Percentiles rank a stretch among this genome's conserved stretches.
Evolutionary conservation across 2,329 filamentous ascomycete species (phyloP).

Genomic region (Neocucurbitaria cava): DNA sequence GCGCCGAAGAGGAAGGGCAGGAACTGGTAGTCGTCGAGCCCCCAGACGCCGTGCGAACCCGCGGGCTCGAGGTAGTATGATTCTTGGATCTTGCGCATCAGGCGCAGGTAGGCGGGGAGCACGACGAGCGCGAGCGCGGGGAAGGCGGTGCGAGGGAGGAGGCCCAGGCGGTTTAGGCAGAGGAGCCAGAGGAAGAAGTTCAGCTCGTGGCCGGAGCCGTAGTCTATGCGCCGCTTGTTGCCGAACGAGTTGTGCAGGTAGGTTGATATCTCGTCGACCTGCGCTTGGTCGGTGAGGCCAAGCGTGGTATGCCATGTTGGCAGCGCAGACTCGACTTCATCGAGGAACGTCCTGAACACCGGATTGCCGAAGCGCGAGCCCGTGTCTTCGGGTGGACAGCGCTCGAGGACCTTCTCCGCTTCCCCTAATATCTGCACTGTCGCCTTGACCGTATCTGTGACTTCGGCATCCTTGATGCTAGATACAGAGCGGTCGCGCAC

Average conservation of each 20-base stretch:
- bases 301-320: constrained; percentile 70
- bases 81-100: constrained; percentile 88
- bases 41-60: constrained; percentile 61
- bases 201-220: constrained; percentile 95
- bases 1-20: constrained; percentile 61
- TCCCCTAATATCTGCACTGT: constrained; percentile 75
- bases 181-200: constrained; percentile 97
- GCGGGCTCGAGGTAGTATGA: constrained; percentile 94
- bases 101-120: constrained; percentile 79
- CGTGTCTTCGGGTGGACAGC: constrained; percentile 82
- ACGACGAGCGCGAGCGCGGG: constrained; percentile 76
- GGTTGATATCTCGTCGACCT: constrained; percentile 74
- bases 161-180: constrained; percentile 81
- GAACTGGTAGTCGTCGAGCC: constrained; percentile 62
- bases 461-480: constrained; percentile 62
- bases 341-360: constrained; percentile 82
- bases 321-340: constrained; percentile 61
- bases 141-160: constrained; percentile 72
- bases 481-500: constrained; percentile 75
- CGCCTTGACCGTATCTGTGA: constrained; percentile 66
- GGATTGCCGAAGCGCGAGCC: constrained; percentile 96
- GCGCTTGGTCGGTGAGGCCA: constrained; percentile 59
- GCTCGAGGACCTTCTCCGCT: constrained; percentile 69
- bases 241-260: constrained; percentile 88
- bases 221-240: constrained; percentile 82